These are phyloP conservation scores for Argentina anserina DNA, from an alignment of 306 rosid genomes.

Conservation along the genomic window DNA sequence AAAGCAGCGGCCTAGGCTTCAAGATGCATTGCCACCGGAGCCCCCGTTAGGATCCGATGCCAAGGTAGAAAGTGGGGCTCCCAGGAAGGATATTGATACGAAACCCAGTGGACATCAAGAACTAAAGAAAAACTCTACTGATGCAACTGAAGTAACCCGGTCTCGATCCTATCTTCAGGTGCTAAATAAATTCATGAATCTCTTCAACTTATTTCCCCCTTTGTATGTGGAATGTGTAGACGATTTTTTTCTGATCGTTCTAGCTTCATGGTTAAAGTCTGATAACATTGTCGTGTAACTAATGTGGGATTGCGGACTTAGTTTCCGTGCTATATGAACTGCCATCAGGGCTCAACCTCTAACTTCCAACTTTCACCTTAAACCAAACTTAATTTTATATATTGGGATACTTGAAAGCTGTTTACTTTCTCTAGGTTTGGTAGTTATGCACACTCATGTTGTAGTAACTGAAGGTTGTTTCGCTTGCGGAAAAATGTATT, in stretches of 20 bases:
- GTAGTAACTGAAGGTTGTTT: no score
- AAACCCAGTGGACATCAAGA: constrained; percentile 34
- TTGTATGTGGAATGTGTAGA: neutral
- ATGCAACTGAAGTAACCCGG: constrained; percentile 43
- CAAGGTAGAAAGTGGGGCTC: constrained; percentile 34
- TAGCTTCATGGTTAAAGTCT: neutral
- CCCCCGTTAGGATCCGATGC: constrained; percentile 29
- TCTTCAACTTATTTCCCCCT: constrained; percentile 5
- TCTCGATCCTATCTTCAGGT: constrained; percentile 71
- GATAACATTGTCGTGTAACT: neutral
- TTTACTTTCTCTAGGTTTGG: neutral
- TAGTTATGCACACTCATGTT: no score
- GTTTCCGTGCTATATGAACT: neutral
- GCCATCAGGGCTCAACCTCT: neutral
- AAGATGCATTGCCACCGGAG: constrained; percentile 39
- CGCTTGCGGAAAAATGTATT: no score
- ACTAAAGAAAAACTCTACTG: constrained; percentile 41
- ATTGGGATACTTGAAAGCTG: neutral
- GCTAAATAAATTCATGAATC: constrained; percentile 8
- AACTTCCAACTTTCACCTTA: neutral
- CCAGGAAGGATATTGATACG: constrained; percentile 39
- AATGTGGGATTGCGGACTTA: neutral
- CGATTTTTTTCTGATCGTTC: neutral
- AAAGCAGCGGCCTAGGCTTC: constrained; percentile 33
- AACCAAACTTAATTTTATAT: neutral